Percentiles rank a stretch among this genome's conserved stretches.
phyloP scores from a whole-genome alignment of 208 protist genomes.

The Naegleria gruberi region DNA sequence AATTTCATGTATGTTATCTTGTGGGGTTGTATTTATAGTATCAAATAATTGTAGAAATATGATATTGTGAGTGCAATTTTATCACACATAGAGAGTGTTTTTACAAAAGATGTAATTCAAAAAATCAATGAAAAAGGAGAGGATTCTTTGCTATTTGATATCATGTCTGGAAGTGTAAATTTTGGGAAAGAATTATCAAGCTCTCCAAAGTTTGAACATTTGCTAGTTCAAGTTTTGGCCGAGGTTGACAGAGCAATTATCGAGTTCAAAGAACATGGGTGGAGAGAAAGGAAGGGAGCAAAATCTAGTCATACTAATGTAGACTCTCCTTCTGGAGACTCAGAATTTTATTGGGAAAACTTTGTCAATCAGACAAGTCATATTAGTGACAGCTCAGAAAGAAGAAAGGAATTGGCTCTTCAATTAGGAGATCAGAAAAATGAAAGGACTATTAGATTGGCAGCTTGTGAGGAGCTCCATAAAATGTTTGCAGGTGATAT shows the following conservation, averaged over 20 bases:
- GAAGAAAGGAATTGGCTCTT: background rate
- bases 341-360: background rate
- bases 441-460: background rate
- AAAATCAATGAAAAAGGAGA: background rate
- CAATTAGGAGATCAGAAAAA: background rate
- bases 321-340: background rate
- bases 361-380: background rate
- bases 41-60: background rate
- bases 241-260: background rate
- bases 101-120: background rate
- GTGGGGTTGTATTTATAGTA: background rate
- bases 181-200: background rate
- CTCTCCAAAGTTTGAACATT: background rate
- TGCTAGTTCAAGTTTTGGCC: background rate
- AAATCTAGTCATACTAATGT: background rate
- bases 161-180: background rate
- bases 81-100: background rate
- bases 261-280: background rate
- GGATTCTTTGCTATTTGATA: background rate
- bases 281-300: background rate
- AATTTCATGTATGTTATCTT: background rate
- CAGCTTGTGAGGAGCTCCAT: background rate
- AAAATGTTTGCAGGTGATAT: background rate
- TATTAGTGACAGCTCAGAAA: background rate
- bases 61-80: background rate